Conservation (phyloP, 2,329 filamentous ascomycete species). For the Setomelanomma holmii region DNA sequence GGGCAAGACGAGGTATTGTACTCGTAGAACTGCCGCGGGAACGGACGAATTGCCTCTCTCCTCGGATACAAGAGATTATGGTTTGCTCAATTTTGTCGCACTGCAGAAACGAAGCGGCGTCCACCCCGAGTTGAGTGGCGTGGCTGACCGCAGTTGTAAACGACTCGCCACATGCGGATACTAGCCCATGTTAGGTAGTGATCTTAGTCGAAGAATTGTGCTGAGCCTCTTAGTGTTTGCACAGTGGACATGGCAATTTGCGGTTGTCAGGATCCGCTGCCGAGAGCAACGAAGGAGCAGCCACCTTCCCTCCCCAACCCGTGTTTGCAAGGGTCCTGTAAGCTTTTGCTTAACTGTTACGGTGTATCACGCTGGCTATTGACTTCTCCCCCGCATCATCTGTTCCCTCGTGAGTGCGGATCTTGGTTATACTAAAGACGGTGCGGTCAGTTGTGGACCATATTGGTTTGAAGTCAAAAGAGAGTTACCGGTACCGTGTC, state of each 20-base stretch:
- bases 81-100: neutral
- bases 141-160: neutral
- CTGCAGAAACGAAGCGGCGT: neutral
- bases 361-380: neutral
- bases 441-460: neutral
- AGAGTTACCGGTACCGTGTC: neutral
- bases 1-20: constrained; percentile 1
- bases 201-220: neutral
- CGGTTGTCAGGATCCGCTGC: neutral
- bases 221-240: neutral
- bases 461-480: neutral
- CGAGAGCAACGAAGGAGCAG: neutral
- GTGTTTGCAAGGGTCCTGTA: neutral
- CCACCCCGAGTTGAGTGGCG: neutral
- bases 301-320: neutral
- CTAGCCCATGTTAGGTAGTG: neutral
- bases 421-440: neutral
- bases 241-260: neutral
- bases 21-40: neutral
- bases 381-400: no score
- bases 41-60: neutral
- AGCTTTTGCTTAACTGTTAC: neutral
- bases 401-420: neutral
- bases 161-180: neutral
- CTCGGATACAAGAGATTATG: neutral